Conservation (phyloP, 2,329 filamentous ascomycete species). For the Fusarium sp. region DNA sequence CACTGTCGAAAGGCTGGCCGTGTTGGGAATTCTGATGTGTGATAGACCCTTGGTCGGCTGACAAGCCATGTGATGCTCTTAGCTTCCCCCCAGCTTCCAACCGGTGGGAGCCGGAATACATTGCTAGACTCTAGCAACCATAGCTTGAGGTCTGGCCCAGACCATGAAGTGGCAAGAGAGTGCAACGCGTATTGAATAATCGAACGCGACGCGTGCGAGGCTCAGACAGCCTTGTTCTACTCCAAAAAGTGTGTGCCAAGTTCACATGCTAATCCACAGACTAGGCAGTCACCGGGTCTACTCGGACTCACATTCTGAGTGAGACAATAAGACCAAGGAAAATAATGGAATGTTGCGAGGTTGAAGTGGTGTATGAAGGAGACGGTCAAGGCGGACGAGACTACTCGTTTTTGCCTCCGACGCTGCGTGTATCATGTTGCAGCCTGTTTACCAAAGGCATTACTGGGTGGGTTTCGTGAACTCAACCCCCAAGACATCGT, state of each 20-base stretch:
- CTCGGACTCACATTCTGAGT: conserved; percentile 32
- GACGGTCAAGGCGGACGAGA: conserved; percentile 12
- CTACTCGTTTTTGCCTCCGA: conserved; percentile 29
- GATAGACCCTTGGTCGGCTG: conserved; percentile 46
- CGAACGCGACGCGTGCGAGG: conserved; percentile 42
- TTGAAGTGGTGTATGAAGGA: conserved; percentile 42
- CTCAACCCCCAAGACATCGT: conserved; percentile 49
- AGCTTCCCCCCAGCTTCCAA: conserved; percentile 18
- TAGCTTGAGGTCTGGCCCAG: conserved; percentile 17
- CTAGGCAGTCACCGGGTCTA: conserved; percentile 42
- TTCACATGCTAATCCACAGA: conserved; percentile 37
- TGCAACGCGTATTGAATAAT: conserved; percentile 33
- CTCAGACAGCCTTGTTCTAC: conserved; percentile 39
- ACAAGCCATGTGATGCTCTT: conserved; percentile 48
- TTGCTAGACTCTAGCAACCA: conserved; percentile 25
- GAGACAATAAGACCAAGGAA: conserved; percentile 38
- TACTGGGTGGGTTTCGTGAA: conserved; percentile 47
- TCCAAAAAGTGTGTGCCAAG: conserved; percentile 33
- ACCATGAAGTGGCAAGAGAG: conserved; percentile 5
- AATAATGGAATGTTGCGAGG: conserved; percentile 25
- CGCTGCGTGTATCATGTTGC: conserved; percentile 31
- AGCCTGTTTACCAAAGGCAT: conserved; percentile 25
- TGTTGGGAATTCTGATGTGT: conserved; percentile 32
- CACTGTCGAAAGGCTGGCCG: conserved; percentile 22
- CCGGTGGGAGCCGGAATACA: conserved; percentile 19